Evolutionary conservation across 495 filamentous ascomycete species (phyloP).

Genomic region (Penicillium cataractarum): DNA sequence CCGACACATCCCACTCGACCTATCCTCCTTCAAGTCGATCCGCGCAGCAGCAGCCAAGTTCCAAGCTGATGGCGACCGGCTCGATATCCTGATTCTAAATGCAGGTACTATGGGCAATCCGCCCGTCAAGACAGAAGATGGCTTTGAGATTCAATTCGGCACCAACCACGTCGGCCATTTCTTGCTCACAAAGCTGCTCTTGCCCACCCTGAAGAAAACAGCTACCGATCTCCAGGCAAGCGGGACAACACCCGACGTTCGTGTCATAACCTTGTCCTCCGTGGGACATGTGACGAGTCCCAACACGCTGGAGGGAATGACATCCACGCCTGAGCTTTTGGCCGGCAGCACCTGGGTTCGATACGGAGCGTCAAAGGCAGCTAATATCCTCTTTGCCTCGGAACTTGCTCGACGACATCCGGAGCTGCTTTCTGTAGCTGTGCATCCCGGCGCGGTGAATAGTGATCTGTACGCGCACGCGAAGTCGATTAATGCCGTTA

Average conservation of each 20-base stretch:
- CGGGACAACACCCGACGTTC: slow-evolving; percentile 26
- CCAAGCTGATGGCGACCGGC: slow-evolving; percentile 45
- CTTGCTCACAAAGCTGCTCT: slow-evolving; percentile 65
- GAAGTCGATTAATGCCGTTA: slow-evolving; percentile 26
- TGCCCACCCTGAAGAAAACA: slow-evolving; percentile 59
- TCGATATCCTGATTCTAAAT: slow-evolving; percentile 61
- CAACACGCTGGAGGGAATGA: slow-evolving; percentile 53
- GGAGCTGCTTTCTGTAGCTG: slow-evolving; percentile 54
- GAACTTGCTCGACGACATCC: slow-evolving; percentile 64
- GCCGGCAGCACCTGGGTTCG: slow-evolving; percentile 44
- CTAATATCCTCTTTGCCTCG: slow-evolving; percentile 66
- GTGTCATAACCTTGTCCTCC: slow-evolving; percentile 30
- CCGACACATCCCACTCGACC: slow-evolving; percentile 53
- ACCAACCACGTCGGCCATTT: slow-evolving; percentile 58
- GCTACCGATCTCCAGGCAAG: slow-evolving; percentile 32
- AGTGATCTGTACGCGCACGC: slow-evolving; percentile 55
- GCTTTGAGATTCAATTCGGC: slow-evolving; percentile 74
- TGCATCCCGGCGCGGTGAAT: slow-evolving; percentile 69
- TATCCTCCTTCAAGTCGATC: slow-evolving; percentile 57
- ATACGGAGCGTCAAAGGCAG: slow-evolving; percentile 70
- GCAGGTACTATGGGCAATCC: slow-evolving; percentile 67
- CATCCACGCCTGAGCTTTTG: slow-evolving; percentile 43
- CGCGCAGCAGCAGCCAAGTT: slow-evolving; percentile 51
- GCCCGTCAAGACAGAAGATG: slow-evolving; percentile 66
- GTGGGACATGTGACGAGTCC: slow-evolving; percentile 53